Conservation (phyloP, 2,329 filamentous ascomycete genomes). For the Didymella segeticola region DNA sequence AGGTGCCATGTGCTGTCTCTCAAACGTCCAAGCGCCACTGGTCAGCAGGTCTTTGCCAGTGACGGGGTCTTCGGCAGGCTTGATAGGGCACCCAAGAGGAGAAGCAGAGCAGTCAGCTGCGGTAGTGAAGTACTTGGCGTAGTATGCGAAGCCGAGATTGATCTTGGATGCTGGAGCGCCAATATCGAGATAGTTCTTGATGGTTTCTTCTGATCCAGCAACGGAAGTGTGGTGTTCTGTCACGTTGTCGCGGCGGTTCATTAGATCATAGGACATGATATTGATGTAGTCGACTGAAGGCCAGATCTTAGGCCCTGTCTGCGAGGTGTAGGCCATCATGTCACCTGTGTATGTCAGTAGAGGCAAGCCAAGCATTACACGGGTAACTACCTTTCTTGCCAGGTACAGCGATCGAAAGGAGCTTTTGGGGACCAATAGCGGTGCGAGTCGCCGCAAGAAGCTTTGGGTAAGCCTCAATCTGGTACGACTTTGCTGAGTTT, state of each 20-base stretch:
- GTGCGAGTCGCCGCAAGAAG: slow-evolving; percentile 65
- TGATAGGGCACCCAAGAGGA: slow-evolving; percentile 66
- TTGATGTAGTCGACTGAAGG: slow-evolving; percentile 70
- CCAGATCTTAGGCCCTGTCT: slow-evolving; percentile 66
- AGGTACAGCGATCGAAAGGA: slow-evolving; percentile 72
- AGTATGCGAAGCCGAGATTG: slow-evolving; percentile 72
- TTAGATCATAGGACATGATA: slow-evolving; percentile 75
- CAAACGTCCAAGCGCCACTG: slow-evolving; percentile 63
- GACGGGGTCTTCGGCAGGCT: slow-evolving; percentile 64
- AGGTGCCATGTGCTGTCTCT: slow-evolving; percentile 34
- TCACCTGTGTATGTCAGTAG: slow-evolving; percentile 53
- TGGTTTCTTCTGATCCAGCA: slow-evolving; percentile 58
- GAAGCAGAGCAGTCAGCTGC: slow-evolving; percentile 53
- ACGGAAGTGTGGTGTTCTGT: slow-evolving; percentile 73
- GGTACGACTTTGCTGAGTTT: slow-evolving; percentile 64
- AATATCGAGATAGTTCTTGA: slow-evolving; percentile 65
- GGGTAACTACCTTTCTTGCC: slow-evolving; percentile 41
- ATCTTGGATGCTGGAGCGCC: slow-evolving; percentile 64
- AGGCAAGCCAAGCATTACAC: rapidly evolving
- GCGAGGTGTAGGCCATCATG: slow-evolving; percentile 70
- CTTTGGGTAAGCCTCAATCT: slow-evolving; percentile 68
- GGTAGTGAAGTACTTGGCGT: slow-evolving; percentile 70
- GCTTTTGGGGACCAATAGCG: slow-evolving; percentile 63
- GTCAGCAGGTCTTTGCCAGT: slow-evolving; percentile 66
- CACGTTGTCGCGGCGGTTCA: slow-evolving; percentile 70